Conservation (phyloP, 495 filamentous ascomycete genomes). For the Talaromyces stipitatus region DNA sequence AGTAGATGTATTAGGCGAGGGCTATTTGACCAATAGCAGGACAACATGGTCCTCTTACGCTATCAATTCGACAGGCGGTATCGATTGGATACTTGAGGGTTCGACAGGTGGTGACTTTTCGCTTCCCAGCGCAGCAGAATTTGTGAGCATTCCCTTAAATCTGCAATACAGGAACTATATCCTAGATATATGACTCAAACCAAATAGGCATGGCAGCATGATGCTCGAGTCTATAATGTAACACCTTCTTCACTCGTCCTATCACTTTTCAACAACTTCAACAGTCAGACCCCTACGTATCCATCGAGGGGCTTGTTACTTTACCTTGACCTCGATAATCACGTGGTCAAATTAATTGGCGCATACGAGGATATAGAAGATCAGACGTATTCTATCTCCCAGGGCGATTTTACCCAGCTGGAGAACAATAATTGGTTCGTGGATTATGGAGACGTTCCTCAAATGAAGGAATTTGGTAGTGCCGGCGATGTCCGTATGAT, state of each 20-base stretch:
- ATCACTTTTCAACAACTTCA: no score
- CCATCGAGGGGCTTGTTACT: no score
- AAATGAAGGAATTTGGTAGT: constrained; percentile 48
- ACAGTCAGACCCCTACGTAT: neutral
- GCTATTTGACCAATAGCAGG: constrained; percentile 45
- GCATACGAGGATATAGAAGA: neutral
- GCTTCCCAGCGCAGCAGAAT: constrained; percentile 8
- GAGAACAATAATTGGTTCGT: constrained; percentile 46
- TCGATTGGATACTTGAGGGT: neutral
- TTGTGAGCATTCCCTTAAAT: constrained; percentile 32
- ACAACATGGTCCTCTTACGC: constrained; percentile 51
- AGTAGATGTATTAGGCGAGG: constrained; percentile 48
- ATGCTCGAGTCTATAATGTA: constrained; percentile 34
- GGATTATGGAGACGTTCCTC: constrained; percentile 53
- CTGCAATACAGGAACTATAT: no score
- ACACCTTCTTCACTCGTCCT: neutral
- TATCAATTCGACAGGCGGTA: constrained; percentile 35
- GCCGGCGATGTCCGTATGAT: constrained; percentile 45
- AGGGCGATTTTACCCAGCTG: no score
- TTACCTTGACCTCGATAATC: neutral
- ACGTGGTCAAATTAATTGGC: neutral
- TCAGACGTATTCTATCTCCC: constrained; percentile 41
- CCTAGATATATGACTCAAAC: no score
- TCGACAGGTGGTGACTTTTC: neutral
- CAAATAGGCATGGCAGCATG: constrained; percentile 54